Conservation (phyloP, 345 rosid genomes). For the Salix koriyanagi region DNA sequence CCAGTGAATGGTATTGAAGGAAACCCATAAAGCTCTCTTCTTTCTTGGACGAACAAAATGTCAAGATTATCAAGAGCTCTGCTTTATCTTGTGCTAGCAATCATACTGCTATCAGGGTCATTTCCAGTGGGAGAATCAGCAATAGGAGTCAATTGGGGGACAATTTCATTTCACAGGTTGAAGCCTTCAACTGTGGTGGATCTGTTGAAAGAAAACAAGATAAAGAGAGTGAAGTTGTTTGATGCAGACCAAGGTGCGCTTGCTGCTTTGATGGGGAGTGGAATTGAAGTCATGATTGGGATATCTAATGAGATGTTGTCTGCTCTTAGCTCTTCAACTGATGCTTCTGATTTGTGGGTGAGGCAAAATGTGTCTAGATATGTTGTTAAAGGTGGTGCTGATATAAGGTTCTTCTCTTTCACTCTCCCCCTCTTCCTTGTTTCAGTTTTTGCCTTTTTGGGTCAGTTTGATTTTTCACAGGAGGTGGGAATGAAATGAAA, state of each 20-base stretch:
- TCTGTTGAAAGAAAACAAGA: conserved; percentile 73
- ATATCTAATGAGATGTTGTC: conserved; percentile 81
- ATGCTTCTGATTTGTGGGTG: conserved; percentile 70
- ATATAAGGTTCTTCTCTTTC: conserved; percentile 53
- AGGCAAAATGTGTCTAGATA: conserved; percentile 72
- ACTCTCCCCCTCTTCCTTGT: not conserved
- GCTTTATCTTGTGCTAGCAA: not conserved
- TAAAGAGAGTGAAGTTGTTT: conserved; percentile 78
- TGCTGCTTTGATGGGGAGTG: conserved; percentile 58
- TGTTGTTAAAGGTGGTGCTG: conserved; percentile 69
- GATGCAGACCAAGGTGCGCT: conserved; percentile 68
- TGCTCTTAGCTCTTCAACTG: conserved; percentile 44
- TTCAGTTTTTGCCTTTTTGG: not conserved
- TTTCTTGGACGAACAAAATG: conserved; percentile 20
- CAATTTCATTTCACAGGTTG: conserved; percentile 59
- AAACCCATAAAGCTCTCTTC: not conserved
- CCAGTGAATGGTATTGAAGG: not conserved
- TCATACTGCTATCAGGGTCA: conserved; percentile 16
- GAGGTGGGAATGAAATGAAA: not conserved
- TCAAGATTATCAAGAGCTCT: conserved; percentile 11
- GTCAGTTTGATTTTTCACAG: not conserved
- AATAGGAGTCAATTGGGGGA: conserved; percentile 95
- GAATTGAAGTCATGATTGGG: conserved; percentile 87
- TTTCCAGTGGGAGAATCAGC: conserved; percentile 46
- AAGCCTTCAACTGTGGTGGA: conserved; percentile 87